phyloP scores from a whole-genome alignment of 257 asterid species.

The Solanum arcanum region DNA sequence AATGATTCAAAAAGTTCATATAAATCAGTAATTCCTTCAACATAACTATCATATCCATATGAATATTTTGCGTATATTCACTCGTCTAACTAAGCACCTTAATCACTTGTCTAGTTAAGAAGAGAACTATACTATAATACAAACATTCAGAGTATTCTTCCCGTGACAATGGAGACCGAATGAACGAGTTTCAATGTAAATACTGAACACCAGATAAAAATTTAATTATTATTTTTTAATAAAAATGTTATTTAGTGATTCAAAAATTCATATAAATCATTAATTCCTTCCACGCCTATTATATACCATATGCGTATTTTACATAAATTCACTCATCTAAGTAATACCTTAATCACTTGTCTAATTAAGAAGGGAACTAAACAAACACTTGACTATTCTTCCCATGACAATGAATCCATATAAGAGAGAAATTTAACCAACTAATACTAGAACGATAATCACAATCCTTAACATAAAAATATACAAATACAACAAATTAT shows the following conservation, averaged over 20 bases:
- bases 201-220: accelerated
- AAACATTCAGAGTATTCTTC: too few species aligned
- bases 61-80: background rate
- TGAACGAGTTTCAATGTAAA: accelerated
- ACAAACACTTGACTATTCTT: too few species aligned
- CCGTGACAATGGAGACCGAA: background rate
- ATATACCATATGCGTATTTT: background rate
- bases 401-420: background rate
- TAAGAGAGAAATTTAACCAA: background rate
- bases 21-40: background rate
- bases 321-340: background rate
- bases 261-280: background rate
- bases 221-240: too few species aligned
- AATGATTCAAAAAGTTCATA: background rate
- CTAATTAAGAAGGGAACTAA: too few species aligned
- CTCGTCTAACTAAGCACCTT: background rate
- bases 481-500: background rate
- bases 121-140: background rate
- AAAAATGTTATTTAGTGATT: background rate
- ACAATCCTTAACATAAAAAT: background rate
- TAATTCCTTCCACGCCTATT: background rate
- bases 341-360: too few species aligned
- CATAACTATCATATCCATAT: background rate
- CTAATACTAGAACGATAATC: background rate
- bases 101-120: background rate